These are phyloP conservation scores for Pleurotus djamor DNA, from an alignment of 768 basidiomycete species.

Conservation along the genomic window DNA sequence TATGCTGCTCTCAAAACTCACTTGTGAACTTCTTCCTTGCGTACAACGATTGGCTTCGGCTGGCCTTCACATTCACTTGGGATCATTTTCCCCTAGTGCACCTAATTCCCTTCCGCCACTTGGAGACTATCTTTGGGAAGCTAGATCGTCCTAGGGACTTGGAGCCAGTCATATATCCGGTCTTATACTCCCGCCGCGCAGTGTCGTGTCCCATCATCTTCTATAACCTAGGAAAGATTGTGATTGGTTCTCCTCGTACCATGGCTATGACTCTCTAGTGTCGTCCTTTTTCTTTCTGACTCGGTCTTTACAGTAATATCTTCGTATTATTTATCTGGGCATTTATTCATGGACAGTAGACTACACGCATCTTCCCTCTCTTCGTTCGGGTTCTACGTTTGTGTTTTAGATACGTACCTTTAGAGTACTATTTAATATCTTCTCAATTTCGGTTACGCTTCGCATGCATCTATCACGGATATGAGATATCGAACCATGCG, in stretches of 20 bases:
- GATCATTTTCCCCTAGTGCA: background rate
- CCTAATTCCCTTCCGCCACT: background rate
- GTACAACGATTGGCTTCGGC: background rate
- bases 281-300: background rate
- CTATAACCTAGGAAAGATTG: background rate
- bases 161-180: background rate
- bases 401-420: no score
- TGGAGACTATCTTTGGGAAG: background rate
- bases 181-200: background rate
- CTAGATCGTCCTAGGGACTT: background rate
- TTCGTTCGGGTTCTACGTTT: no score
- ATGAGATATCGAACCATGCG: no score
- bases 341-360: no score
- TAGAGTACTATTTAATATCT: no score
- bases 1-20: background rate
- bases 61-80: background rate
- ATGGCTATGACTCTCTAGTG: background rate
- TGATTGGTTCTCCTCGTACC: background rate
- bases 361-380: no score
- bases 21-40: background rate
- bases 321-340: no score
- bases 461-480: no score
- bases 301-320: no score
- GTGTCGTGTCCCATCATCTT: background rate
- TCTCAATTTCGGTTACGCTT: no score